Base-by-base conservation (phyloP, 2,329 filamentous ascomycete species). In the Teratosphaeriaceae sp. region DNA sequence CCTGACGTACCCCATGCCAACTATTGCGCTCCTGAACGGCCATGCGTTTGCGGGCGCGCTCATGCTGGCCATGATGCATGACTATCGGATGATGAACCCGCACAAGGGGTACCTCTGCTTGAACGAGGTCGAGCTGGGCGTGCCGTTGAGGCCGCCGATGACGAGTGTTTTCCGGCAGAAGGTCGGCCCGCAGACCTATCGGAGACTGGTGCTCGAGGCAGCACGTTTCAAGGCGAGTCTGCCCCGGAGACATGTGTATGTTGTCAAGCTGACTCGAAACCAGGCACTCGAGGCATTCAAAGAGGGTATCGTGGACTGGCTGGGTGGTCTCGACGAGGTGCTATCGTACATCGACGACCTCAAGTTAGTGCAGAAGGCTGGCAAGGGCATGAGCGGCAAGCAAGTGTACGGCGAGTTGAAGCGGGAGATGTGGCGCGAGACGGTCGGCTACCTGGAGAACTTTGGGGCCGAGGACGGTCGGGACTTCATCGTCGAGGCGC, bases 1-100 rank as follows among this genome's bases (percentile, higher is more conserved):
- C 22, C 58, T 85, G 47, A 82, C 78, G 41, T 90, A 80, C 59
- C 84, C 85, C 12, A 88, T 89, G 84, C 86, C 86, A 19, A 92
- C 85, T 2, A 65, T 92, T 38, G 82, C 85, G n/a, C 70, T 88
- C 7, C 59, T 90, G 42, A 88, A 87, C 55, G 86, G 86, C 18
- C 87, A 94, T 63, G 79, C 82, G 42, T 92, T 88, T 62, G 87
- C 86, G 5, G 86, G 79, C 35, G 86, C 84, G n/a, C 70, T 89
- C 47, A 89, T 92, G 81, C 70, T 84, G 8, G 78, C 84, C 45
- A 85, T 88, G 76, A 79, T 84, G 65, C 85, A 89, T 65, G 53
- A 55, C 67, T 92, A 92, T 68, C 78, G 87, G 21, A 73, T 92
- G 52, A 84, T 86, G 69, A 84, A 84, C 58, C 76, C 82, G 0